Evolutionary conservation across 768 basidiomycete species (phyloP).

Genomic region (Macrolepiota fuliginosa): DNA sequence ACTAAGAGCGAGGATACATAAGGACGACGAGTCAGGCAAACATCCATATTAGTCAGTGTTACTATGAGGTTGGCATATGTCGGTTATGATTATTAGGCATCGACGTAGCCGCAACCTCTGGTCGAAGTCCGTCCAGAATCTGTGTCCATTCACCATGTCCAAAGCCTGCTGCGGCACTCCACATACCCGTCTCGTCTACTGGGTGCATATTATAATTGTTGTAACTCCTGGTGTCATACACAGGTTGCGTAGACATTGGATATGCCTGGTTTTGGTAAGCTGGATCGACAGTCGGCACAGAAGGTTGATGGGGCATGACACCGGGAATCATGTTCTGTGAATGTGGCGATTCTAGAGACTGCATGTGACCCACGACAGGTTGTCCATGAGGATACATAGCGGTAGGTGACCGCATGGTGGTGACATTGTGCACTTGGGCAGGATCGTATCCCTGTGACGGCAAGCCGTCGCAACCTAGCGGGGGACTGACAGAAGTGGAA

Average conservation of each 20-base stretch:
- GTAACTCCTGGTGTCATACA: constrained; percentile 41
- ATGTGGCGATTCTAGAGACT: constrained; percentile 26
- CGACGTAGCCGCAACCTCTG: constrained; percentile 27
- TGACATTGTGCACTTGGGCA: constrained; percentile 22
- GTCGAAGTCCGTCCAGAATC: constrained; percentile 62
- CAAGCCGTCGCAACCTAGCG: constrained; percentile 34
- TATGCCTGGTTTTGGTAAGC: constrained; percentile 17
- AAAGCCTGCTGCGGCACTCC: constrained; percentile 74
- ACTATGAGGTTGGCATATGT: constrained; percentile 34
- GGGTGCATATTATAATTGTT: constrained; percentile 43
- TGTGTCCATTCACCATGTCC: constrained; percentile 74
- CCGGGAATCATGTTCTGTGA: constrained; percentile 17
- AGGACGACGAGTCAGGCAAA: constrained; percentile 10
- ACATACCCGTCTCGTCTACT: constrained; percentile 64
- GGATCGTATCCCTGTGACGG: constrained; percentile 38
- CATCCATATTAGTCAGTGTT: constrained; percentile 6
- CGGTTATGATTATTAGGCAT: constrained; percentile 21
- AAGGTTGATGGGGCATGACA: constrained; percentile 20
- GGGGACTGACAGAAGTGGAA: constrained; percentile 58
- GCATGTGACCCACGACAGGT: constrained; percentile 15
- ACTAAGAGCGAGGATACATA: constrained; percentile 15
- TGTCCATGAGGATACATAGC: constrained; percentile 19
- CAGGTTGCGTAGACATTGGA: constrained; percentile 19
- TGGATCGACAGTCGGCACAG: constrained; percentile 18
- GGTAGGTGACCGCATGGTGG: constrained; percentile 27